These are phyloP conservation scores for Candida xiaguanensis DNA, from an alignment of 805 yeast genomes.

Conservation along the genomic window DNA sequence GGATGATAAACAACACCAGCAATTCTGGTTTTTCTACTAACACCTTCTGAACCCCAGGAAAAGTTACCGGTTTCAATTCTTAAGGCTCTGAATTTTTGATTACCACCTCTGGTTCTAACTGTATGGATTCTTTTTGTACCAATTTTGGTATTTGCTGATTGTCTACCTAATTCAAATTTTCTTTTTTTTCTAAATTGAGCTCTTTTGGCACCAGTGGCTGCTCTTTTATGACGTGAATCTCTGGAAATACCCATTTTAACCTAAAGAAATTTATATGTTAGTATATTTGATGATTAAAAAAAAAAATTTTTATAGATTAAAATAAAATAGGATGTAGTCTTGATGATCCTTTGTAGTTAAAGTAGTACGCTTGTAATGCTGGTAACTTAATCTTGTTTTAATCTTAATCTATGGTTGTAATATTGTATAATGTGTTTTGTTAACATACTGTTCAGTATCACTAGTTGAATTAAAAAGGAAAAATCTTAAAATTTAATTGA, in stretches of 20 bases:
- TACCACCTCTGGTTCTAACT: constrained; percentile 99
- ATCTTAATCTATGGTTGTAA: too few species aligned
- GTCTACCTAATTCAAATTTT: constrained; percentile 99
- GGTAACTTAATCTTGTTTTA: too few species aligned
- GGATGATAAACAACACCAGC: constrained; percentile 98
- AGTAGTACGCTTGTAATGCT: too few species aligned
- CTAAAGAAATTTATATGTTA: constrained; percentile 16
- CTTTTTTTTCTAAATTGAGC: constrained; percentile 99
- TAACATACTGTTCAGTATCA: constrained; percentile 12
- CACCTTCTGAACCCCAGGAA: constrained; percentile 99
- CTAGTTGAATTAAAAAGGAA: constrained; percentile 10
- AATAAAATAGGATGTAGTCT: too few species aligned
- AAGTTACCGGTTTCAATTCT: constrained; percentile 99
- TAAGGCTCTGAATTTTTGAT: constrained; percentile 99
- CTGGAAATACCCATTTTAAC: constrained; percentile 98
- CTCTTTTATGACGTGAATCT: constrained; percentile 99
- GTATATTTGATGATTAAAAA: too few species aligned
- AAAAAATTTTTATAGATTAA: too few species aligned
- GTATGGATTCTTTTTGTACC: constrained; percentile 98
- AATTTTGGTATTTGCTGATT: constrained; percentile 98
- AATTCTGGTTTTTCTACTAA: constrained; percentile 98
- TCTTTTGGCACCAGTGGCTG: constrained; percentile 99
- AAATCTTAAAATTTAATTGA: constrained; percentile 5
- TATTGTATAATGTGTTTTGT: too few species aligned
- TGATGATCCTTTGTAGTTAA: too few species aligned